Evolutionary conservation across 2,329 filamentous ascomycete species (phyloP), one percentile per base, ranked within the genome.

Genomic region (Dothideomycetes sp.): DNA sequence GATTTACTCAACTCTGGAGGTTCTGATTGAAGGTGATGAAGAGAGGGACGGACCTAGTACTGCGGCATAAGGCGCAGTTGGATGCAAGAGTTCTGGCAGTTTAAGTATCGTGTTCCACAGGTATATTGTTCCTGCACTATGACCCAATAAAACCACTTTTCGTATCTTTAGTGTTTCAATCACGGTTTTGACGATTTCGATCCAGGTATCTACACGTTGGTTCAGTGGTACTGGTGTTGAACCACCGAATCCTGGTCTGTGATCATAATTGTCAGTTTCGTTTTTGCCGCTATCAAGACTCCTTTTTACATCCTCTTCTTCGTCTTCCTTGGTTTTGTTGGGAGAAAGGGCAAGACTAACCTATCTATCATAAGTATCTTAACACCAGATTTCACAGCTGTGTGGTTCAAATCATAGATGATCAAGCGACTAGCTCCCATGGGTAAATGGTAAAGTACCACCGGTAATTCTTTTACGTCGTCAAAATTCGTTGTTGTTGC

Each of bases 101-200:
- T 55, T 47, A 27, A 48, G 49, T 16, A 70, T 49, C 4, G 64
- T 61, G 41, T 69, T 69, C 16, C 70, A 51, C 5, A 58, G 47
- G 43, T 65, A 69, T 2, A 68, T 54, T 0, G 63, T 63, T 3
- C 67, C 67, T 0, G 60, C 59, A 20, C 56, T 61, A 42, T 69
- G 66, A n/a, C 58, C 52, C 1, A 60, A 51, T 0, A 69, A 46
- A 15, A 48, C 52, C 13, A 69, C 58, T 41, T 66, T 57, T 41
- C 56, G 41, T 34, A 65, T 58, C 1, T 52, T 34, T 3, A 70
- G 55, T 33, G 55, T 45, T 4, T 51, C 29, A 6, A 69, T 52
- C 1, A 70, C 49, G 4, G 45, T 45, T 16, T 65, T 64, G 3
- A 68, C 51, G 1, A 59, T 58, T 46, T 69, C 65, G 22, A 66